phyloP scores from a whole-genome alignment of 768 basidiomycete species.

The Boletellus sp. region DNA sequence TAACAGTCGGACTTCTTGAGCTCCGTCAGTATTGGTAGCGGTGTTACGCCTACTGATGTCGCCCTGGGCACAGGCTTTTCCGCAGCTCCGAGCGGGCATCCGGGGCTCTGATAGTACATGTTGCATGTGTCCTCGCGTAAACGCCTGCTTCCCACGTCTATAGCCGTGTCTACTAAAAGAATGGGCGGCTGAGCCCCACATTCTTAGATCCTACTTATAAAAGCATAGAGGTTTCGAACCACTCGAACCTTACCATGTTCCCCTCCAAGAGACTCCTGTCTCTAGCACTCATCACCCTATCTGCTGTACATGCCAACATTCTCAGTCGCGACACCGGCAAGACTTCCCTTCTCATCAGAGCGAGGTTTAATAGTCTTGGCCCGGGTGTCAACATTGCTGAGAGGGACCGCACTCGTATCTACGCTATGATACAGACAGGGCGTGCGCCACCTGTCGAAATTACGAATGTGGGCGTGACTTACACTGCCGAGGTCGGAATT shows the following conservation, averaged over 20 bases:
- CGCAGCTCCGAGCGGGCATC: too few species aligned
- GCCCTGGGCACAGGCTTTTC: too few species aligned
- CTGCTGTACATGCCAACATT: background rate
- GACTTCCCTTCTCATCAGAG: background rate
- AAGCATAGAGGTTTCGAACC: too few species aligned
- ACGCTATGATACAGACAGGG: constrained; percentile 9
- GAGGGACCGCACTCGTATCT: constrained; percentile 13
- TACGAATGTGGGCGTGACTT: constrained; percentile 23
- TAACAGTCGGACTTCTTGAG: too few species aligned
- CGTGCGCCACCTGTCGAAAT: constrained; percentile 2
- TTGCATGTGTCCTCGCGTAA: too few species aligned
- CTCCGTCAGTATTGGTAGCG: too few species aligned
- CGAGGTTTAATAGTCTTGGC: background rate
- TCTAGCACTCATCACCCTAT: background rate
- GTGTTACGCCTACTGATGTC: too few species aligned
- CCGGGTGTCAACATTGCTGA: constrained; percentile 1
- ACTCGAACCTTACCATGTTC: background rate
- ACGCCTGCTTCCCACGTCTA: too few species aligned
- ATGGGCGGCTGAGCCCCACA: too few species aligned
- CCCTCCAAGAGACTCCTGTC: background rate
- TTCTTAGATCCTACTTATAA: too few species aligned
- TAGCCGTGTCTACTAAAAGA: too few species aligned
- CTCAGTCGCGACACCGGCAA: background rate
- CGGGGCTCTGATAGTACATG: too few species aligned
- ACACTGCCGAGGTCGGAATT: constrained; percentile 25